phyloP scores from a whole-genome alignment of 2,329 filamentous ascomycete species.

The Penicillium rolfsii region DNA sequence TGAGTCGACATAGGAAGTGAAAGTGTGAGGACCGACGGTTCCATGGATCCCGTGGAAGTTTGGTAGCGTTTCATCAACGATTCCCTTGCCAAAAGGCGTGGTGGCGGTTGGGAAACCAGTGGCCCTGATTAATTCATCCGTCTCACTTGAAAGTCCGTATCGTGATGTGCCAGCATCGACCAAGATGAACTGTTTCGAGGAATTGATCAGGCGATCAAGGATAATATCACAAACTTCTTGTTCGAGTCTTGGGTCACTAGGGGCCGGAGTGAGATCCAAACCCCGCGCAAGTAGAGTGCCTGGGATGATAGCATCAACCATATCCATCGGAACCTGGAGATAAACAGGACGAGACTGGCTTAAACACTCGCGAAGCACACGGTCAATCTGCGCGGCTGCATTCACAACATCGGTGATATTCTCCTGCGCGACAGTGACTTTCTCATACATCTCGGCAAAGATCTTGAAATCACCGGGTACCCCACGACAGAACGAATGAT shows the following conservation, averaged over 20 bases:
- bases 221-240: slow-evolving; percentile 36
- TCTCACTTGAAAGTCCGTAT: slow-evolving; percentile 35
- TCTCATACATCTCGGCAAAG: slow-evolving; percentile 54
- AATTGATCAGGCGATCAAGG: slow-evolving; percentile 45
- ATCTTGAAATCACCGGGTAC: slow-evolving; percentile 58
- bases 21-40: neutral
- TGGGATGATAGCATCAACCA: slow-evolving; percentile 45
- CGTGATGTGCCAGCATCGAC: slow-evolving; percentile 54
- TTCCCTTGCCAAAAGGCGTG: slow-evolving; percentile 53
- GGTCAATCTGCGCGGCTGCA: slow-evolving; percentile 56
- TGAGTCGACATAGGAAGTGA: slow-evolving; percentile 26
- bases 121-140: slow-evolving; percentile 28
- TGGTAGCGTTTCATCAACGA: slow-evolving; percentile 51
- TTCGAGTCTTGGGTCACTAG: slow-evolving; percentile 8
- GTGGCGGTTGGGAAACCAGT: slow-evolving; percentile 53
- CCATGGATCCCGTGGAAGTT: slow-evolving; percentile 54
- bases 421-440: slow-evolving; percentile 55
- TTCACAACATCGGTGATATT: slow-evolving; percentile 50
- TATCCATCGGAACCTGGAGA: slow-evolving; percentile 58
- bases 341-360: slow-evolving; percentile 59
- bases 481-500: slow-evolving; percentile 63
- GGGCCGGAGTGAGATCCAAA: slow-evolving; percentile 1
- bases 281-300: slow-evolving; percentile 11
- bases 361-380: slow-evolving; percentile 55
- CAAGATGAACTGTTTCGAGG: slow-evolving; percentile 54